Base-by-base conservation (phyloP, 306 rosid genomes). In the Gastrolobium villosum region DNA sequence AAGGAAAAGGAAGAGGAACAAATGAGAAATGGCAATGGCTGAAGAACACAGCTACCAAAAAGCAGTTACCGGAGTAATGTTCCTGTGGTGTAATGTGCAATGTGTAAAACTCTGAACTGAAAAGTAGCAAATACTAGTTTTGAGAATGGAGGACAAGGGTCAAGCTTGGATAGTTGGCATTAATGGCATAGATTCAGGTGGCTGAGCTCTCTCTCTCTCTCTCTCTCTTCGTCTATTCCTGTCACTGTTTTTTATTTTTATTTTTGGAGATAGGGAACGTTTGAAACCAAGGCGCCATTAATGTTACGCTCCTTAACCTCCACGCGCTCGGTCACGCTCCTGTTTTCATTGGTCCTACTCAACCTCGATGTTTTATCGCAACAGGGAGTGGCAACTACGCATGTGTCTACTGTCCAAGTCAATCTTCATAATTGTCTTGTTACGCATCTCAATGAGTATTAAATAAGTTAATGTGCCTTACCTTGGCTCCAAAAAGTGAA, bases 171-270 rank as follows among this genome's bases (percentile, higher is more conserved):
- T 13, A 45, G 56, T 30, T 44, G 4, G 76, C 63, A 14, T 31
- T 37, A 69, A 76, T 60, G 28, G 85, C 13, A 9, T 1, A 65
- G 66, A 7, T 13, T 36, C 67, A 73, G 79, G 63, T 70, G 62
- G 60, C 34, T 0, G 35, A 10, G 73, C 3, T 83, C 84, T 73
- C 86, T 81, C 85, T 65, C 39, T 53, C 67, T 65, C 72, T 78
- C 70, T 32, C 41, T 44, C 53, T 40, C 56, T 48, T 80, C 50
- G 40, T 37, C 74, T 7, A 70, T 31, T 35, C 66, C 56, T 50
- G 40, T 75, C 82, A 41, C 53, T 46, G 41, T 52, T 39, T n/a
- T 37, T 39, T 26, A 41, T 57, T 5, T 44, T 0, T 10, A n/a
- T n/a, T n/a, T 20, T 34, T 35, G 20, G 2, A 26, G 3, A 50